Percentiles rank a stretch among this genome's conserved stretches.
phyloP scores from a whole-genome alignment of 2,329 filamentous ascomycete genomes.

The Cryoendolithus antarcticus region DNA sequence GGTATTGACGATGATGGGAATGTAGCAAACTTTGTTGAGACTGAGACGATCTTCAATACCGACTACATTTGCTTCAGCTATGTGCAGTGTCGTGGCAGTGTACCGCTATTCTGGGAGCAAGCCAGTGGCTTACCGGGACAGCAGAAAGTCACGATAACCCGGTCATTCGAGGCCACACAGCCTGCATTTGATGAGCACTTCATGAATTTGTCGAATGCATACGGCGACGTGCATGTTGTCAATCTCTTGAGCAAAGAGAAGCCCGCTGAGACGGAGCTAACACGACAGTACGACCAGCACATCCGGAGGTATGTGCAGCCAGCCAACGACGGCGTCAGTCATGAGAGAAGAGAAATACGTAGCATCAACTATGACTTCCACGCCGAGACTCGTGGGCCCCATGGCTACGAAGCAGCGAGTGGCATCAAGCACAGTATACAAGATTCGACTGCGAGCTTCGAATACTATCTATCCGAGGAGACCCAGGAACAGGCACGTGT shows the following conservation, averaged over 20 bases:
- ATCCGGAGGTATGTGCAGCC: conserved; percentile 64
- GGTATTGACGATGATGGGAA: conserved; percentile 97
- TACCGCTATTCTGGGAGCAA: conserved; percentile 97
- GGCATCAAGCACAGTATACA: conserved; percentile 70
- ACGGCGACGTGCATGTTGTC: conserved; percentile 83
- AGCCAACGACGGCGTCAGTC: conserved; percentile 25
- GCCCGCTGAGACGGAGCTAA: conserved; percentile 73
- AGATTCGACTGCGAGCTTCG: conserved; percentile 71
- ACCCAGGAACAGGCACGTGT: conserved; percentile 39
- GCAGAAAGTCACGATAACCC: conserved; percentile 84
- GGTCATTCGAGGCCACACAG: conserved; percentile 80
- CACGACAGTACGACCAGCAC: conserved; percentile 65
- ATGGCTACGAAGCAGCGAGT: conserved; percentile 81
- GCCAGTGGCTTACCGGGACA: conserved; percentile 77
- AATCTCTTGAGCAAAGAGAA: conserved; percentile 90
- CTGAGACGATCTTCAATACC: conserved; percentile 84
- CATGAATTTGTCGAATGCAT: conserved; percentile 68
- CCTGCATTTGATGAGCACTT: conserved; percentile 95
- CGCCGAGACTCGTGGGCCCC: conserved; percentile 75
- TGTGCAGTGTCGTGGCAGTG: conserved; percentile 80
- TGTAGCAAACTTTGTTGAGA: conserved; percentile 98
- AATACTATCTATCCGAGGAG: conserved; percentile 79
- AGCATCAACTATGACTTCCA: conserved; percentile 94
- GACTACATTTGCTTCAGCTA: conserved; percentile 77
- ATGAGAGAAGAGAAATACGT: conserved; percentile 45